Evolutionary conservation across 208 protist genomes (phyloP).

Genomic region (Phytomonas francai): DNA sequence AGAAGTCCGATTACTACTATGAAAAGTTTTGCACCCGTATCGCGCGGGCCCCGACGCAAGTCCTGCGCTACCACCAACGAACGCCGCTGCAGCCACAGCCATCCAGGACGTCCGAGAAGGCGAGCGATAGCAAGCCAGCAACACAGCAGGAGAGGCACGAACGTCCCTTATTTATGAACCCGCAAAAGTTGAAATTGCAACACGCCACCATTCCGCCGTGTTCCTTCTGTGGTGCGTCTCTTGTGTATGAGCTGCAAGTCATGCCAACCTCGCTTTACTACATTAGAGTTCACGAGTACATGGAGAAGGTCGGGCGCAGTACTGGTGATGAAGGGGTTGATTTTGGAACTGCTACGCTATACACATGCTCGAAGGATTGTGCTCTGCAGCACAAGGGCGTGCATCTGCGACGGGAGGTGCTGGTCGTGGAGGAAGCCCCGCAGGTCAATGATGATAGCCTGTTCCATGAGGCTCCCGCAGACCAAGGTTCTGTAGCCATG

Average conservation of each 20-base stretch:
- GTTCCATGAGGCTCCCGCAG: not conserved
- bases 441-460: constrained; percentile 6
- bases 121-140: not conserved
- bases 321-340: constrained; percentile 59
- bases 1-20: constrained; percentile 61
- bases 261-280: constrained; percentile 78
- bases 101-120: not conserved
- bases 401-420: constrained; percentile 42
- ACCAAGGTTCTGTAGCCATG: no score
- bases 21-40: constrained; percentile 69
- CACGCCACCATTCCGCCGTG: constrained; percentile 46
- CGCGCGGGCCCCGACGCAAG: constrained; percentile 52
- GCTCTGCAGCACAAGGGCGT: constrained; percentile 26
- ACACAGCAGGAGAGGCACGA: not conserved
- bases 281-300: constrained; percentile 46
- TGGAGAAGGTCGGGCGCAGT: constrained; percentile 2
- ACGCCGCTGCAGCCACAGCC: not conserved
- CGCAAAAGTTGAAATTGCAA: constrained; percentile 30
- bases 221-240: constrained; percentile 43
- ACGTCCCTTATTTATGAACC: constrained; percentile 74
- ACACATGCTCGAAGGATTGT: constrained; percentile 59
- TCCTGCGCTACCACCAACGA: constrained; percentile 70
- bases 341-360: constrained; percentile 74
- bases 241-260: constrained; percentile 72
- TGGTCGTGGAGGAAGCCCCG: constrained; percentile 53